Conservation (phyloP, 2,329 filamentous ascomycete genomes). For the Pyrenophora tritici-repentis region DNA sequence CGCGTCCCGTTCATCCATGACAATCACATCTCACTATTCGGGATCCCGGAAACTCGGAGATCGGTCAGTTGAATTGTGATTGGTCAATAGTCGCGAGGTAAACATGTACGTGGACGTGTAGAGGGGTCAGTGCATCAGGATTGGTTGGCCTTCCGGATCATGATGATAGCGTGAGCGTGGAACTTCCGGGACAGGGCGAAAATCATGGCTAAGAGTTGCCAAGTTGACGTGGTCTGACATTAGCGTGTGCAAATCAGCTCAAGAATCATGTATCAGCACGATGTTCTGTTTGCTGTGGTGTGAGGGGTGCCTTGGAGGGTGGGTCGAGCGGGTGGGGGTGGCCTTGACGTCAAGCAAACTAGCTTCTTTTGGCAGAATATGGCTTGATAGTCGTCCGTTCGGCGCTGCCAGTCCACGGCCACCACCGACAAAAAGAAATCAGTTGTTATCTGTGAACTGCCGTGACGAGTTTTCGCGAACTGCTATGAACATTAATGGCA, state of each 20-base stretch:
- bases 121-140: constrained; percentile 28
- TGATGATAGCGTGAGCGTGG: constrained; percentile 30
- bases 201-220: constrained; percentile 10
- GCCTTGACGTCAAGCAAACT: constrained; percentile 20
- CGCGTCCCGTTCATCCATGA: constrained; percentile 29
- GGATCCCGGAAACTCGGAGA: constrained; percentile 25
- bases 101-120: constrained; percentile 21
- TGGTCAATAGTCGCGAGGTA: constrained; percentile 15
- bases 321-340: constrained; percentile 22
- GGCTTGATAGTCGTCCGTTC: constrained; percentile 29
- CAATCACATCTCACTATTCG: constrained; percentile 25
- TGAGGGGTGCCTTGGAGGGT: constrained; percentile 25
- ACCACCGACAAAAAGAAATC: neutral
- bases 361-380: constrained; percentile 22
- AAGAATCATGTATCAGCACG: constrained; percentile 11
- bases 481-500: neutral
- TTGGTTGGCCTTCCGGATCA: constrained; percentile 38
- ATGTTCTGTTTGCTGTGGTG: constrained; percentile 23
- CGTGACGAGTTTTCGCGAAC: neutral
- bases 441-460: neutral
- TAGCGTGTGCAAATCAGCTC: constrained; percentile 19
- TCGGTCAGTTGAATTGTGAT: constrained; percentile 3
- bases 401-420: constrained; percentile 12
- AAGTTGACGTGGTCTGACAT: constrained; percentile 22
- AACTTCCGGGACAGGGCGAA: constrained; percentile 9